Evolutionary conservation across 352 stramenopile genomes (phyloP), one percentile per base, ranked within the genome.

Genomic region (Pythium dissimile): DNA sequence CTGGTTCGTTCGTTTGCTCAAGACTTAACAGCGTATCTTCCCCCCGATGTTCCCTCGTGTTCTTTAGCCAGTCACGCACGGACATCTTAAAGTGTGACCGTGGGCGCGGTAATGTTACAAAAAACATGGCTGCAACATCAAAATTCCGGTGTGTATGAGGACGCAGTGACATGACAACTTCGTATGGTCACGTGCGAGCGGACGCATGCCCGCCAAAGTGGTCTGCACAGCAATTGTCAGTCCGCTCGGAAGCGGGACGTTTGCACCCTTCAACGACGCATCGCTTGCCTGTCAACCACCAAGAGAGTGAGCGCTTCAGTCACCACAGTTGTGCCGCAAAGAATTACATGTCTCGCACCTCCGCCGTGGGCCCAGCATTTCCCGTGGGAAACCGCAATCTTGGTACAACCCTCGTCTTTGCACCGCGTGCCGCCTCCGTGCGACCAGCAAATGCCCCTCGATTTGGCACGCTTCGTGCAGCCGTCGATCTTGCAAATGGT

Each of bases 291-390:
- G 15, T 1, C 27, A 41, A 54, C 35, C 21, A 39, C 31, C 13
- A 45, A n/a, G 26, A 46, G 12, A 50, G 26, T 50, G 11, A 43
- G 51, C 16, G 16, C 39, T 18, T 47, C 5, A 10, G 18, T 5
- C 10, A 47, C 4, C 18, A 16, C 13, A 16, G 26, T 18, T 26
- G n/a, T 52, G 3, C 27, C 39, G 23, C 3, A 24, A n/a, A 16
- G 26, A 45, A 13, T 9, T n/a, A n/a, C n/a, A n/a, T 7, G 15
- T 5, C 13, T 21, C 45, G 24, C 56, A 64, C 62, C 62, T 55
- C 62, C 62, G 5, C 62, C 62, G 28, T 69, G 73, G 12, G 68
- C 69, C 71, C 71, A 78, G 64, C 73, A 83, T 20, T 75, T 57
- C 1, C 73, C 73, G 31, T 71, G 61, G 16, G 61, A 69, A 12